These are phyloP conservation scores for Ziziphus jujuba DNA, from an alignment of 306 rosid genomes.

Conservation along the genomic window DNA sequence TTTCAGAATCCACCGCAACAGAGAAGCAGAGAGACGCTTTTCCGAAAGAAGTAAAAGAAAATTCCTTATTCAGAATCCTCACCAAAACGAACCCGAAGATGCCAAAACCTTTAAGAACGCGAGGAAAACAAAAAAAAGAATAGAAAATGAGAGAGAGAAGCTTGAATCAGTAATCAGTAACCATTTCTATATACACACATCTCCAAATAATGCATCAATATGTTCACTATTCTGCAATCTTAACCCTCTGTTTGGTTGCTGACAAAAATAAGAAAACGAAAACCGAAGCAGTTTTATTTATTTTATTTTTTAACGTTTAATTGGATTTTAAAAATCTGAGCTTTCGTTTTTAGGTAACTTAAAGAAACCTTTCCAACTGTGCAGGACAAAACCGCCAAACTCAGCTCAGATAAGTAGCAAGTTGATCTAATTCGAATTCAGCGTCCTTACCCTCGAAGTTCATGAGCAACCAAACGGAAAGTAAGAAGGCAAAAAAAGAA, in stretches of 20 bases:
- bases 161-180: constrained; percentile 47
- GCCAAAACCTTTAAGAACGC: constrained; percentile 72
- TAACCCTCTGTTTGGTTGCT: constrained; percentile 55
- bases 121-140: constrained; percentile 13
- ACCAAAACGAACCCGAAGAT: constrained; percentile 80
- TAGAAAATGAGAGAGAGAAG: constrained; percentile 39
- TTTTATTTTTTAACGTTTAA: neutral
- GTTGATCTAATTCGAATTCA: constrained; percentile 1
- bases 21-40: constrained; percentile 42
- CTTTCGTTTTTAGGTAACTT: neutral
- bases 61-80: constrained; percentile 82
- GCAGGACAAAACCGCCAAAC: neutral
- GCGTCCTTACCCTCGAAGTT: constrained; percentile 16
- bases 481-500: too few species aligned
- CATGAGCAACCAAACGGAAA: constrained; percentile 61
- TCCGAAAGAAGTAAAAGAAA: constrained; percentile 64
- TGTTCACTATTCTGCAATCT: constrained; percentile 20
- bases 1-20: constrained; percentile 57
- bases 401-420: constrained; percentile 1
- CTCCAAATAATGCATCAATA: constrained; percentile 28
- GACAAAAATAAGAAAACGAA: constrained; percentile 37
- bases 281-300: neutral
- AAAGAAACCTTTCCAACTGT: constrained; percentile 1
- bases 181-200: constrained; percentile 27
- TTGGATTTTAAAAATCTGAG: constrained; percentile 13